Evolutionary conservation across 805 yeast genomes (phyloP), one percentile per base, ranked within the genome.

Genomic region (Metschnikowia anglica): DNA sequence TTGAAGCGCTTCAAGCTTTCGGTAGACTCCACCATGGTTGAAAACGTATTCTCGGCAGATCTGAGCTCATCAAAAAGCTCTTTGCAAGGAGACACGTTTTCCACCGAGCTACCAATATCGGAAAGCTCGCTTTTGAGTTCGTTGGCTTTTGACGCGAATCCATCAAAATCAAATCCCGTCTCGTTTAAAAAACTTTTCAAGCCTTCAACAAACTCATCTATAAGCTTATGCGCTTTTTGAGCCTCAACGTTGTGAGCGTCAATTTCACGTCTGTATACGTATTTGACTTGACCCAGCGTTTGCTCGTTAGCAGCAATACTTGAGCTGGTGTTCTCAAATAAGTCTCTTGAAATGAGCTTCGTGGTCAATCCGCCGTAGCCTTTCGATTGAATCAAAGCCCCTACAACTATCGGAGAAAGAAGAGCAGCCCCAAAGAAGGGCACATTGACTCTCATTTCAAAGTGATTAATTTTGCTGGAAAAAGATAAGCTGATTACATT

Each of bases 61-160:
- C 12, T 18, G 28, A 31, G 33, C n/a, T 34, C 16, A 8, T 15
- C 27, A 6, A 23, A 19, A 15, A 38, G 47, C 24, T 32, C 27
- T 15, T 33, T 39, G n/a, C 43, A 39, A 20, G 37, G 43, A 13
- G 43, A 27, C 3, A 39, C 33, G 10, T 33, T 33, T 27, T 32
- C 28, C 8, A 26, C 34, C 15, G 17, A 13, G 24, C n/a, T 9
- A 5, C 34, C 3, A 12, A 39, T 33, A 8, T 32, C 15, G 29
- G 20, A 10, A 20, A 33, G 18, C 27, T 25, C 11, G 5, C 3
- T 6, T n/a, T 18, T 7, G 6, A 38, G 30, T 10, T 7, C 17
- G 8, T 31, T 25, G 12, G n/a, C 18, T 13, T 38, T 15, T 12
- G 15, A 10, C 4, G 16, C 31, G n/a, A 38, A 38, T 5, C 11